Conservation (phyloP, 768 basidiomycete species). For the Trametes coccinea region DNA sequence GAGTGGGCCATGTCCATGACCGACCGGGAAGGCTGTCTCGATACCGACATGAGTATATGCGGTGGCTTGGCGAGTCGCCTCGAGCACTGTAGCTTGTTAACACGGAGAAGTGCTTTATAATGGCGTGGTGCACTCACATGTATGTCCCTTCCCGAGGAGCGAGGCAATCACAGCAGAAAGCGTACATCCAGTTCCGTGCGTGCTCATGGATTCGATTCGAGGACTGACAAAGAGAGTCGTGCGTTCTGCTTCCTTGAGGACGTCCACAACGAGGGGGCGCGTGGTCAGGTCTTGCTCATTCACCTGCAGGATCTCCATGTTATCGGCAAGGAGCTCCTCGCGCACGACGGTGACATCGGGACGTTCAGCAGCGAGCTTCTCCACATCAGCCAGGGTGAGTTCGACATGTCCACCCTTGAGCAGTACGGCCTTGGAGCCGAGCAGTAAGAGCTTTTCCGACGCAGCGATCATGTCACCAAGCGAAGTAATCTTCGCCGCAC, state of each 20-base stretch:
- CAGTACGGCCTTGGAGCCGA: conserved; percentile 61
- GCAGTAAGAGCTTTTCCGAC: conserved; percentile 46
- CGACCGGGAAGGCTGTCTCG: conserved; percentile 63
- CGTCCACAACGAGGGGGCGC: conserved; percentile 57
- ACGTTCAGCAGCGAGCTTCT: conserved; percentile 29
- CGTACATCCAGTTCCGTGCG: conserved; percentile 94
- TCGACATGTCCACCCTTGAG: conserved; percentile 85
- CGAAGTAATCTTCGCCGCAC: conserved; percentile 37
- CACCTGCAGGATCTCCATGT: conserved; percentile 61
- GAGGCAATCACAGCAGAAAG: conserved; percentile 81
- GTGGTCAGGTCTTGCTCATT: conserved; percentile 24
- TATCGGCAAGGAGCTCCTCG: conserved; percentile 50
- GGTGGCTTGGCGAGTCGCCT: conserved; percentile 61
- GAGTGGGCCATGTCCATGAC: conserved; percentile 78
- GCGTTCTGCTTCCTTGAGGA: conserved; percentile 46
- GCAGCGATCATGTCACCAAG: conserved; percentile 64
- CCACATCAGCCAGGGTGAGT: conserved; percentile 47
- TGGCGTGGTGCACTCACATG: conserved; percentile 34
- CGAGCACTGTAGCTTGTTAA: conserved; percentile 41
- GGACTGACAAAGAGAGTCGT: conserved; percentile 60
- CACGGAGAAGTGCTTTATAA: no score
- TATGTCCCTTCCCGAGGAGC: conserved; percentile 52
- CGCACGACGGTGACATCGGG: conserved; percentile 41
- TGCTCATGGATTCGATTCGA: conserved; percentile 64
- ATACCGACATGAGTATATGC: conserved; percentile 79